Evolutionary conservation across 371 early-diverging fungal genomes (phyloP).

Genomic region (Chytridium lagenaria): DNA sequence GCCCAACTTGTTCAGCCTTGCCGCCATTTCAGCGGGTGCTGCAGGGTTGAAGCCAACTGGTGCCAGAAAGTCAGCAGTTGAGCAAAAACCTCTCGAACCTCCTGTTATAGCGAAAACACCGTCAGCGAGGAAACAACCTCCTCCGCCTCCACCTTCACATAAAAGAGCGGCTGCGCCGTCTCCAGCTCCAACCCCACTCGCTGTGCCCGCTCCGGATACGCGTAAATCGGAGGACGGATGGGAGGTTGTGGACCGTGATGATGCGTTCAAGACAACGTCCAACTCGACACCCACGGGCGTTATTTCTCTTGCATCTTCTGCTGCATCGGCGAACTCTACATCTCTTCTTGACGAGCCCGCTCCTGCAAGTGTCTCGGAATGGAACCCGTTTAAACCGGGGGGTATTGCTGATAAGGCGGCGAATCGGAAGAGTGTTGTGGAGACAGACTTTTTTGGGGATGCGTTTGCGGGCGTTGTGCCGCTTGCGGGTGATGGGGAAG

Average conservation of each 20-base stretch:
- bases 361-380: too few relatives aligned
- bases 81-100: too few relatives aligned
- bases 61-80: too few relatives aligned
- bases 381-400: conserved; percentile 4
- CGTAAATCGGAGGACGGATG: conserved; percentile 25
- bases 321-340: too few relatives aligned
- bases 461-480: background rate
- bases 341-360: too few relatives aligned
- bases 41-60: conserved; percentile 23
- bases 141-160: conserved; percentile 7
- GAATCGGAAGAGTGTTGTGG: background rate
- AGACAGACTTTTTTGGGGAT: background rate
- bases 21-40: conserved; percentile 29
- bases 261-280: too few relatives aligned
- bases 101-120: too few relatives aligned
- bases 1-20: conserved; percentile 25
- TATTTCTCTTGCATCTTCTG: too few relatives aligned
- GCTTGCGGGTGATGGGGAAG: background rate
- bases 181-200: conserved; percentile 28
- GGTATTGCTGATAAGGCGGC: background rate
- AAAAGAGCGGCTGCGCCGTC: conserved; percentile 21
- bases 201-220: background rate
- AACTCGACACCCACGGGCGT: too few relatives aligned
- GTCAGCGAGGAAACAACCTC: conserved; percentile 21
- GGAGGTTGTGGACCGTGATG: conserved; percentile 28